A percentile compares a stretch with the other conserved stretches of the same genome.
These are phyloP conservation scores for Lentinula guzmanii DNA, from an alignment of 768 basidiomycete genomes.

Conservation along the genomic window DNA sequence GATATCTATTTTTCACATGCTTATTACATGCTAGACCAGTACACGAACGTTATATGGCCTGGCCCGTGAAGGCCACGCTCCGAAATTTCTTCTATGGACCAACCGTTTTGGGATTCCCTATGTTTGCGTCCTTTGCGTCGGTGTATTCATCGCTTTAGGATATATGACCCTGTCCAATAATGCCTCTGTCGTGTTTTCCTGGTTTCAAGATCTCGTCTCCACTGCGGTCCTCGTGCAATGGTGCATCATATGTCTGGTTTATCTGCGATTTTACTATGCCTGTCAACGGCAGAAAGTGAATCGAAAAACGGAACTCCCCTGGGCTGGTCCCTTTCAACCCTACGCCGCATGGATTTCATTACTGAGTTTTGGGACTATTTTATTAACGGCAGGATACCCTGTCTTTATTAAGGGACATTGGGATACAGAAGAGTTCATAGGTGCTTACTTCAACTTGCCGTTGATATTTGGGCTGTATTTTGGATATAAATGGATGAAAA, in stretches of 20 bases:
- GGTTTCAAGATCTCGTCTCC: conserved; percentile 7
- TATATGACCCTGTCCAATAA: not conserved
- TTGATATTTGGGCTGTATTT: conserved; percentile 37
- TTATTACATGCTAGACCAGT: conserved; percentile 32
- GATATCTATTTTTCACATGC: not conserved
- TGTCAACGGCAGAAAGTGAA: conserved; percentile 12
- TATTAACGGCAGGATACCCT: conserved; percentile 10
- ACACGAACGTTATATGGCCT: conserved; percentile 50
- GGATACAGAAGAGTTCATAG: not conserved
- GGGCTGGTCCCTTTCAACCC: conserved; percentile 32
- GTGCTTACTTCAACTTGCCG: conserved; percentile 40
- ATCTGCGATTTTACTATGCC: conserved; percentile 2
- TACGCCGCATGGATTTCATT: conserved; percentile 23
- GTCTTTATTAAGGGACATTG: conserved; percentile 20
- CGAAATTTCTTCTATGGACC: conserved; percentile 34
- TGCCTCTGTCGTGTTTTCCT: conserved; percentile 4
- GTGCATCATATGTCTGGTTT: conserved; percentile 1
- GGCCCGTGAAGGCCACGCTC: conserved; percentile 46
- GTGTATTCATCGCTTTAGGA: conserved; percentile 13
- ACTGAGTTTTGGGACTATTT: conserved; percentile 21
- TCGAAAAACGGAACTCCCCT: conserved; percentile 11
- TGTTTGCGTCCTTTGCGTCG: conserved; percentile 29
- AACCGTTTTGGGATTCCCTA: conserved; percentile 45
- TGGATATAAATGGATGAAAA: conserved; percentile 35
- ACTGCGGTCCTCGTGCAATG: conserved; percentile 1